These are phyloP conservation scores for Suhomyces bolitotheri DNA, from an alignment of 1,139 yeast species.

Conservation along the genomic window DNA sequence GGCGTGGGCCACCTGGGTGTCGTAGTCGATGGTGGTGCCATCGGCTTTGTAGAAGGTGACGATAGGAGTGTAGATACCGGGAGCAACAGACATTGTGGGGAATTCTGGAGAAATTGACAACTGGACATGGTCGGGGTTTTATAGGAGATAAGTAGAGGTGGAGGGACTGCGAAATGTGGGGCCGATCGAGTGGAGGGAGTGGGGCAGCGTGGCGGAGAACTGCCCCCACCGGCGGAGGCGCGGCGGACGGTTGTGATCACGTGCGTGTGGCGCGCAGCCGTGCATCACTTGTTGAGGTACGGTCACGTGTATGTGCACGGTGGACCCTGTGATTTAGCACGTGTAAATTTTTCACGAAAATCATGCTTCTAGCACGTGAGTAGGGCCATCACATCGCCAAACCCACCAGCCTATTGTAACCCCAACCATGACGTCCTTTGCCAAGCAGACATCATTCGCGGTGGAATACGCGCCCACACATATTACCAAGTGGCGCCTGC, in stretches of 20 bases:
- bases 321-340: no score
- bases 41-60: constrained; percentile 40
- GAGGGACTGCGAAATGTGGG: constrained; percentile 6
- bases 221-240: constrained; percentile 7
- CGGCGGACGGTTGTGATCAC: no score
- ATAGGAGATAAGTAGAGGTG: constrained; percentile 2
- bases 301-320: no score
- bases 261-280: no score
- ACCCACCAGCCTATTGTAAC: no score
- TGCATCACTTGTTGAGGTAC: no score
- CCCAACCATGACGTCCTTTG: constrained; percentile 6
- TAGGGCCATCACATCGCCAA: no score
- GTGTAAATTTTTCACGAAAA: no score
- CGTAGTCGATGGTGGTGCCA: constrained; percentile 29
- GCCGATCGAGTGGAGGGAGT: constrained; percentile 6
- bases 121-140: not conserved
- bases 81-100: constrained; percentile 9
- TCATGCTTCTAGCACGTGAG: no score
- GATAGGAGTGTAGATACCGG: constrained; percentile 36
- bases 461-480: constrained; percentile 64
- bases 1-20: constrained; percentile 38
- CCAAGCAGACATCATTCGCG: constrained; percentile 50
- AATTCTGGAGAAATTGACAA: not conserved
- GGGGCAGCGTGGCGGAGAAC: constrained; percentile 3
- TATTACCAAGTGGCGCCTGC: constrained; percentile 71